A percentile compares a stretch with the other conserved stretches of the same genome.
Evolutionary conservation across 768 basidiomycete species (phyloP).

Genomic region (Suillus subaureus): DNA sequence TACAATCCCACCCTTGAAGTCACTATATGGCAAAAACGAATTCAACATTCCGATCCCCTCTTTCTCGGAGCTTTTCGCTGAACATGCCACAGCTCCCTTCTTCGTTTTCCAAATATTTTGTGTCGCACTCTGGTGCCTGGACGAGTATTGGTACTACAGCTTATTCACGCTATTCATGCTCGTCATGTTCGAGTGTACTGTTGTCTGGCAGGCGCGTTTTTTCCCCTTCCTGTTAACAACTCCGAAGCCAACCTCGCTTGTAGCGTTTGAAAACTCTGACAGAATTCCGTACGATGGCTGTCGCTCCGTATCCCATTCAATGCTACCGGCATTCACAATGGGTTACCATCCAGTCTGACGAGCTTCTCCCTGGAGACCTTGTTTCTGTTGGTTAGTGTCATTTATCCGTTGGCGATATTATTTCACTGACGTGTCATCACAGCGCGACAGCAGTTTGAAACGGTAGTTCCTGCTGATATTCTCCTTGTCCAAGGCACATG

Average conservation of each 20-base stretch:
- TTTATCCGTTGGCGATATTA: not conserved
- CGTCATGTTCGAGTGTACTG: conserved; percentile 96
- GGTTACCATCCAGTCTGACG: conserved; percentile 79
- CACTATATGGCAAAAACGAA: conserved; percentile 88
- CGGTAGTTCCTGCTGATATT: conserved; percentile 90
- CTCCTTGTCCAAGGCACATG: conserved; percentile 90
- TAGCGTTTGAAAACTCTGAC: conserved; percentile 91
- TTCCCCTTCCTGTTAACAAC: not conserved
- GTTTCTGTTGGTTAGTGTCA: conserved; percentile 71
- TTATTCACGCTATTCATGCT: conserved; percentile 99
- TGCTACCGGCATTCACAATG: conserved; percentile 82
- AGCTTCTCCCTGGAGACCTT: conserved; percentile 89
- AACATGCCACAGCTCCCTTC: conserved; percentile 98
- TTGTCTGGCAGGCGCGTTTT: conserved; percentile 89
- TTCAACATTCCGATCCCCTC: conserved; percentile 98
- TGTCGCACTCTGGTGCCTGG: conserved; percentile 95
- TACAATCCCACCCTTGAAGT: conserved; percentile 52
- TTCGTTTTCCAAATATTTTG: conserved; percentile 99
- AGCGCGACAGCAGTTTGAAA: conserved; percentile 78
- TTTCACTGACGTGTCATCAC: conserved; percentile 6
- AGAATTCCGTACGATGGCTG: conserved; percentile 97
- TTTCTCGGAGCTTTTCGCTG: conserved; percentile 87
- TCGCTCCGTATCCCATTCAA: conserved; percentile 86
- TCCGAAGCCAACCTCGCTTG: conserved; percentile 9
- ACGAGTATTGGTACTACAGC: conserved; percentile 99